Conservation (phyloP, 768 basidiomycete genomes). For the Russula earlei region DNA sequence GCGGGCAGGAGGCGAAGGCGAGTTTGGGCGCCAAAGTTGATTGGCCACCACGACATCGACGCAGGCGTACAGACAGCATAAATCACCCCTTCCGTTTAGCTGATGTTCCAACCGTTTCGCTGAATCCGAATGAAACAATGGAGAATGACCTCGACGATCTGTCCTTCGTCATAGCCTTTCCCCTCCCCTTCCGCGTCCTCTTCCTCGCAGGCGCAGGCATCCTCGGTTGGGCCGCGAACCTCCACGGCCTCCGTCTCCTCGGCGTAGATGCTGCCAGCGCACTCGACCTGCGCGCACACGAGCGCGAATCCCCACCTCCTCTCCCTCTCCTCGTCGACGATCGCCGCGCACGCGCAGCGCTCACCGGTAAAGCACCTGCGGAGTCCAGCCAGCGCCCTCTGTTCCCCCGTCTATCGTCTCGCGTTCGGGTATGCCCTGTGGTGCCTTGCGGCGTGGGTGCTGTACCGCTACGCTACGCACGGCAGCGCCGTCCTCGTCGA, state of each 20-base stretch:
- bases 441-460: slow-evolving; percentile 56
- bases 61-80: too few relatives aligned
- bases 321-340: slow-evolving; percentile 24
- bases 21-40: too few relatives aligned
- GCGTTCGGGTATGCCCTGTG: slow-evolving; percentile 51
- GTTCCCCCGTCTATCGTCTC: slow-evolving; percentile 57
- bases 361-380: slow-evolving; percentile 31
- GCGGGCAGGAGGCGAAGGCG: too few relatives aligned
- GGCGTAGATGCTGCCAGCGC: slow-evolving; percentile 66
- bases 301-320: slow-evolving; percentile 9
- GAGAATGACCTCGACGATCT: slow-evolving; percentile 31
- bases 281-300: slow-evolving; percentile 44
- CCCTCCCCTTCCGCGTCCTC: slow-evolving; percentile 88
- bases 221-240: slow-evolving; percentile 86
- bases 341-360: background rate
- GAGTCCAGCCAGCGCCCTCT: slow-evolving; percentile 31
- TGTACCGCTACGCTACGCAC: slow-evolving; percentile 52
- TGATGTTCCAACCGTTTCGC: background rate
- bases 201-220: slow-evolving; percentile 70
- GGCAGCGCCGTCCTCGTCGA: slow-evolving; percentile 58
- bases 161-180: slow-evolving; percentile 52
- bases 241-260: slow-evolving; percentile 69
- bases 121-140: slow-evolving; percentile 17
- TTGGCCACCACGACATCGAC: too few relatives aligned
- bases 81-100: background rate